Evolutionary conservation across 2,329 filamentous ascomycete genomes (phyloP), one percentile per base, ranked within the genome.

Genomic region (Teratosphaeria gauchensis): DNA sequence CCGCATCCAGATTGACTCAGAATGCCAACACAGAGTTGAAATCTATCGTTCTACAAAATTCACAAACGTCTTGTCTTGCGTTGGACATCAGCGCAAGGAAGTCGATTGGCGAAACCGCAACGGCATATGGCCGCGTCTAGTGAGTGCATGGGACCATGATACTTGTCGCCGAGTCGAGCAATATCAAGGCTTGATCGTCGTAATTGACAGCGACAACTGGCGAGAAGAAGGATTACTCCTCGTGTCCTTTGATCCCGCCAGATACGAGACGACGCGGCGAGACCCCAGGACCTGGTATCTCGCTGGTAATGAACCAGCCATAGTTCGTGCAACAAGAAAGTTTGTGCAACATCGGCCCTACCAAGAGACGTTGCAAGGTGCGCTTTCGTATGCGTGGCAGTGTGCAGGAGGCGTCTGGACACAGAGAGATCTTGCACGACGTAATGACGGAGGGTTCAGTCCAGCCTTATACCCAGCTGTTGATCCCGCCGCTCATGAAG

Each of bases 91-190:
- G 16, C 12, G 38, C 7, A 30, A 12, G 21, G 54, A 56, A 51
- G n/a, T 56, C 24, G 7, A 14, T 3, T 51, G 54, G 54, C 35
- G 54, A 11, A 51, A 56, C 19, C 19, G 54, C 3, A 56, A 51
- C 31, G 35, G 54, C 31, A 33, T 56, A n/a, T 56, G 54, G 54
- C 54, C 54, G 12, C 42, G 33, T 2, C 54, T 56, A 33, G 30
- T 55, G 30, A 24, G 6, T 12, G 11, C 12, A n/a, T 55, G 53
- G 53, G 14, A 30, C 14, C 7, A 30, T 16, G 19, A 38, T 24
- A n/a, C 38, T 14, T 35, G 42, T 16, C 2, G 38, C 54, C 4
- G 54, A 30, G n/a, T 12, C 38, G 42, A 46, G 42, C 42, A 46
- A 16, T 19, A n/a, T 46, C 12, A 30, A 48, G 54, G 54, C n/a